Evolutionary conservation across 1,284 basidiomycete genomes (phyloP), one percentile per base, ranked within the genome.

Genomic region (Leccinum angustisporum): DNA sequence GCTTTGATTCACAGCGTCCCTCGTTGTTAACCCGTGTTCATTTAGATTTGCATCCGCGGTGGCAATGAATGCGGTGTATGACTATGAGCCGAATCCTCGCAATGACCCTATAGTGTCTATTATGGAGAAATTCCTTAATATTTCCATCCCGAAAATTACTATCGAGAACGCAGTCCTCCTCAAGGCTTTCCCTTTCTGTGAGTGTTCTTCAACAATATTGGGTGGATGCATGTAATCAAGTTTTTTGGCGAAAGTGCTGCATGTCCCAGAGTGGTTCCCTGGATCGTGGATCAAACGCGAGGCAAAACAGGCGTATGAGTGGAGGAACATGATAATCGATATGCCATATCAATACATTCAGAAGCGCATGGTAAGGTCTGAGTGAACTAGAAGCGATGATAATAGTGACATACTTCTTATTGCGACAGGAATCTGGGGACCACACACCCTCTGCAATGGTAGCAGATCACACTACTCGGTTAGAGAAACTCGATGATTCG

Each of bases 11-110:
- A 7, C 25, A 25, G 25, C 3, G 25, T 25, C 25, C 3, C 16
- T 27, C 4, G 5, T 27, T 13, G 8, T 8, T 14, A 25, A 27
- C 21, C n/a, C 3, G 25, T 6, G 27, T 21, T 14, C 1, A 27
- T 33, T 9, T 36, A 38, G 69, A n/a, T 73, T 68, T 33, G 21
- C 71, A 7, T 61, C 62, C 2, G 58, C 62, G 2, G 52, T 72
- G 13, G 52, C 62, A 4, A 70, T 70, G 66, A 38, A 38, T 38
- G 36, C 36, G 14, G 36, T 38, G 14, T 38, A 38, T 38, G 36
- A 38, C 36, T 38, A 38, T 5, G 36, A 38, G 6, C 36, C 36
- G 5, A 38, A 14, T 16, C 36, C 36, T 38, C 36, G 36, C 38
- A 40, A 48, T 13, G 46, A 48, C 11, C 18, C 46, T 11, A 48